Conservation (phyloP, 495 filamentous ascomycete genomes). For the Beverwykella pulmonaria region DNA sequence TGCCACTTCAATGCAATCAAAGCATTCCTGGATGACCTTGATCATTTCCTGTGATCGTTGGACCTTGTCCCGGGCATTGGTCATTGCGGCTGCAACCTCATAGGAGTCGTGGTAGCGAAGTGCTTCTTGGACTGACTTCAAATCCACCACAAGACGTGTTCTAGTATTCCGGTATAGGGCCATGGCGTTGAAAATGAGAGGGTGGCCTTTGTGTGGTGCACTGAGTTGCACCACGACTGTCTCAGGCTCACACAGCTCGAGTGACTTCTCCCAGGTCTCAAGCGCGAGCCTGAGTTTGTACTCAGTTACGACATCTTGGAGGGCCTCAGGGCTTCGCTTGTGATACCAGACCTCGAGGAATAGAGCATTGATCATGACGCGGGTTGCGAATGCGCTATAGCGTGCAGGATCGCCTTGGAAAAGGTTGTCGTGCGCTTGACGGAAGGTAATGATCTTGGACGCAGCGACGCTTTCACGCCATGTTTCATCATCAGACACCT, state of each 20-base stretch:
- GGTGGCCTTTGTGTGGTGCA: constrained; percentile 96
- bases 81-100: constrained; percentile 96
- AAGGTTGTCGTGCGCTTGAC: constrained; percentile 89
- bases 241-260: constrained; percentile 92
- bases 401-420: constrained; percentile 89
- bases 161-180: constrained; percentile 95
- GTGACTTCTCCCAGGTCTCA: constrained; percentile 96
- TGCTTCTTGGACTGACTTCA: constrained; percentile 94
- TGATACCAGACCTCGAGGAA: constrained; percentile 99
- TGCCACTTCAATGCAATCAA: constrained; percentile 96
- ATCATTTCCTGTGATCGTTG: constrained; percentile 97
- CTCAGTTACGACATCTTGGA: constrained; percentile 96
- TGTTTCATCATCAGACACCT: constrained; percentile 72
- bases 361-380: constrained; percentile 97
- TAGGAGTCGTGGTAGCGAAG: constrained; percentile 96
- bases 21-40: constrained; percentile 96
- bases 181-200: constrained; percentile 97
- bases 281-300: constrained; percentile 96
- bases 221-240: constrained; percentile 86
- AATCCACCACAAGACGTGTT: constrained; percentile 88
- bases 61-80: constrained; percentile 84
- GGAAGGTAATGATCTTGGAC: constrained; percentile 77
- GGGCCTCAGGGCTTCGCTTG: constrained; percentile 92
- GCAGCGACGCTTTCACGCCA: constrained; percentile 78
- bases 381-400: constrained; percentile 96